phyloP scores from a whole-genome alignment of 352 stramenopile genomes.

The Blastocystis sp. region DNA sequence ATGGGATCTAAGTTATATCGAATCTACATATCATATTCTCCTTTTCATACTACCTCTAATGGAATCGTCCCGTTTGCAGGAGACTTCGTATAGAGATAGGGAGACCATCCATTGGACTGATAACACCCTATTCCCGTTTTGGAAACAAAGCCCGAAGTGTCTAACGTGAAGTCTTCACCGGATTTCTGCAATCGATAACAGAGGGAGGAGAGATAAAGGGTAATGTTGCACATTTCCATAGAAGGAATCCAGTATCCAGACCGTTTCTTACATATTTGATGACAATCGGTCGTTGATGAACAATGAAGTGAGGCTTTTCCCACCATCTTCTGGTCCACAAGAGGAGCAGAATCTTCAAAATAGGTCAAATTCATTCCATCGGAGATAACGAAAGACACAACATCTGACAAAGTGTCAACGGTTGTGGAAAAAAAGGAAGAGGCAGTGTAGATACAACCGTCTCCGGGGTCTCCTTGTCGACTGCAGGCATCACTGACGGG shows the following conservation, averaged over 20 bases:
- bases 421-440: constrained; percentile 1
- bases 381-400: neutral
- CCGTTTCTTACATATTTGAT: neutral
- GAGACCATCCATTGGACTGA: constrained; percentile 10
- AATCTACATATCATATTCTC: constrained; percentile 25
- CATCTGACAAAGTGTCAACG: neutral
- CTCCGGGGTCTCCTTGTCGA: neutral
- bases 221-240: constrained; percentile 1
- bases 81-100: neutral
- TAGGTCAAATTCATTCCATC: neutral
- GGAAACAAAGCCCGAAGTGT: neutral
- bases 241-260: neutral
- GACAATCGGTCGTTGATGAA: neutral
- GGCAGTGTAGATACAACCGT: constrained; percentile 11
- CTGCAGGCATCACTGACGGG: constrained; percentile 31
- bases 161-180: neutral
- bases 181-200: constrained; percentile 22
- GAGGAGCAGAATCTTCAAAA: neutral
- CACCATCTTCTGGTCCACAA: neutral
- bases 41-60: neutral
- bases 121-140: neutral
- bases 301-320: neutral
- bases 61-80: neutral
- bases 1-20: constrained; percentile 48
- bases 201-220: neutral